Percentiles rank a stretch among this genome's conserved stretches.
phyloP scores from a whole-genome alignment of 768 basidiomycete species.

The Psilocybe cubensis region DNA sequence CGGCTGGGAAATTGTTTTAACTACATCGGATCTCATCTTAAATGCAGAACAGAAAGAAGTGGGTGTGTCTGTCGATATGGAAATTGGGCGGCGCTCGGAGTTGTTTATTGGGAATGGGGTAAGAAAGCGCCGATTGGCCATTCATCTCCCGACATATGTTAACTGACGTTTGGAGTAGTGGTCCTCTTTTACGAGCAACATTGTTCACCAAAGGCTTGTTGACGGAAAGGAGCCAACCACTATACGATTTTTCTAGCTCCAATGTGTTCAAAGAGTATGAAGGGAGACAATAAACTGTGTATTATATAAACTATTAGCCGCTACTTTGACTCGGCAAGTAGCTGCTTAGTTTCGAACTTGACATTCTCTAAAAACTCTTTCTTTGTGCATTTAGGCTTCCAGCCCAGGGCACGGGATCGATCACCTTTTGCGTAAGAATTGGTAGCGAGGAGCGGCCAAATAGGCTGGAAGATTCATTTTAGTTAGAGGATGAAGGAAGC shows the following conservation, averaged over 20 bases:
- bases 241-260: slow-evolving; percentile 11
- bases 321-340: neutral
- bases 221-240: slow-evolving; percentile 14
- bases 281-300: too few species aligned
- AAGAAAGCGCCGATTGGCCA: slow-evolving; percentile 15
- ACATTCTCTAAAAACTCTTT: slow-evolving; percentile 21
- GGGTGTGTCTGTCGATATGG: slow-evolving; percentile 56
- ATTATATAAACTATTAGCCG: neutral
- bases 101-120: slow-evolving; percentile 63
- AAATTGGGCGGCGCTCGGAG: slow-evolving; percentile 48
- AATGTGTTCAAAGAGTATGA: neutral
- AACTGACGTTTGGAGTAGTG: slow-evolving; percentile 5
- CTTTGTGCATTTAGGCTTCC: slow-evolving; percentile 26
- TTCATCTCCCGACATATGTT: neutral
- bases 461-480: slow-evolving; percentile 3
- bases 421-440: slow-evolving; percentile 24
- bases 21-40: slow-evolving; percentile 45
- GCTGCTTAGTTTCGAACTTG: slow-evolving; percentile 17
- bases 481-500: neutral
- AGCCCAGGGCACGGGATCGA: slow-evolving; percentile 26
- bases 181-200: slow-evolving; percentile 21
- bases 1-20: slow-evolving; percentile 46
- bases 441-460: slow-evolving; percentile 23
- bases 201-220: slow-evolving; percentile 14
- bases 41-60: slow-evolving; percentile 48